A percentile compares a stretch with the other conserved stretches of the same genome.
Evolutionary conservation across 495 filamentous ascomycete genomes (phyloP).

Genomic region (Bathelium albidoporum): DNA sequence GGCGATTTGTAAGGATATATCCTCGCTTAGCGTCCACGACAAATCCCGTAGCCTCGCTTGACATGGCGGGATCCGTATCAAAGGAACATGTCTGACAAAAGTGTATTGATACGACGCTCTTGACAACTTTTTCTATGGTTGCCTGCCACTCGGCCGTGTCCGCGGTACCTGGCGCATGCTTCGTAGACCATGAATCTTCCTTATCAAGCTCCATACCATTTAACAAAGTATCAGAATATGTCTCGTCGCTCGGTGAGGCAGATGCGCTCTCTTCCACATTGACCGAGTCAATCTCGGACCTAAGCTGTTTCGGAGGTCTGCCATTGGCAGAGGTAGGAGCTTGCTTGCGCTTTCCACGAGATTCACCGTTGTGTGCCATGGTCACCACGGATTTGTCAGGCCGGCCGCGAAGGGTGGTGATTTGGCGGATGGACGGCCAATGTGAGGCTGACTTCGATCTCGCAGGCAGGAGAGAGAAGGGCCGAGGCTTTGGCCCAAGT

Average conservation of each 20-base stretch:
- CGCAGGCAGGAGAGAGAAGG: neutral
- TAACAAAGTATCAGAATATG: conserved; percentile 8
- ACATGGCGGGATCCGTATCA: conserved; percentile 86
- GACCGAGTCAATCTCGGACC: conserved; percentile 38
- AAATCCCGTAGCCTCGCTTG: conserved; percentile 93
- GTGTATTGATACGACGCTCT: conserved; percentile 90
- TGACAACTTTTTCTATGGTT: conserved; percentile 86
- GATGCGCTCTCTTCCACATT: conserved; percentile 40
- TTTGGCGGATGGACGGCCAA: neutral
- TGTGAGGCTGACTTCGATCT: neutral
- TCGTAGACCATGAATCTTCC: conserved; percentile 33
- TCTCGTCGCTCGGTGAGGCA: conserved; percentile 7
- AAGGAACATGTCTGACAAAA: conserved; percentile 99
- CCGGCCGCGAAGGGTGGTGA: neutral
- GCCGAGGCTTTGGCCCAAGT: neutral
- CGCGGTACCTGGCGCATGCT: conserved; percentile 43
- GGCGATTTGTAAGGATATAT: conserved; percentile 43
- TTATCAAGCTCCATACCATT: conserved; percentile 38
- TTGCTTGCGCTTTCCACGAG: conserved; percentile 51
- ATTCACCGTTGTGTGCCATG: conserved; percentile 46
- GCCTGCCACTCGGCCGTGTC: conserved; percentile 96
- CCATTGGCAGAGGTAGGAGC: conserved; percentile 40
- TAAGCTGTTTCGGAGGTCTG: conserved; percentile 48
- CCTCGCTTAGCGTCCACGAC: conserved; percentile 93
- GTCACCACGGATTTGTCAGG: neutral